Conservation (phyloP, 176 grass and related monocot species). For the Ampelocalamus luodianensis region DNA sequence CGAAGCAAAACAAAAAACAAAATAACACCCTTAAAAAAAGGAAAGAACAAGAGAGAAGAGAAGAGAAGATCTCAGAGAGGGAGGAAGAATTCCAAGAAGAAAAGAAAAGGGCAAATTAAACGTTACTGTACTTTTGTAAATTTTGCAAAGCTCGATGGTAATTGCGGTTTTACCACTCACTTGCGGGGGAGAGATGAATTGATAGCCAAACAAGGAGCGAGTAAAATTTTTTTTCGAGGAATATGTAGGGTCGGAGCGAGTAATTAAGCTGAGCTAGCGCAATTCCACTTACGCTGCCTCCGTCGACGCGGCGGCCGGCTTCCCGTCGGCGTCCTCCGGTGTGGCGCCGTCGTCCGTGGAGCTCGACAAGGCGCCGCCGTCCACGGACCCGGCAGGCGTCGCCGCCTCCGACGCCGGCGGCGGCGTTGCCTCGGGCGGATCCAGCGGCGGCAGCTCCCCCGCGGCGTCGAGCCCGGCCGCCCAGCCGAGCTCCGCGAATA, state of each 20-base stretch:
- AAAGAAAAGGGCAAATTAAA: neutral
- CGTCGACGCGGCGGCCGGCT: constrained; percentile 25
- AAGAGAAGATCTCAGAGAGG: neutral
- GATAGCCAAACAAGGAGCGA: neutral
- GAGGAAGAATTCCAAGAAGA: neutral
- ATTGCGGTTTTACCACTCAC: neutral
- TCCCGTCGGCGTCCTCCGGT: constrained; percentile 41
- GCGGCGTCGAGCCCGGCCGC: constrained; percentile 33
- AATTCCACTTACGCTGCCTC: constrained; percentile 53
- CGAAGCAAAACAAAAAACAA: neutral
- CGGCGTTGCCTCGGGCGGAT: constrained; percentile 30
- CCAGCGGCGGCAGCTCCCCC: constrained; percentile 40
- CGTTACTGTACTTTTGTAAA: neutral
- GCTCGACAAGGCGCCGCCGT: constrained; percentile 51
- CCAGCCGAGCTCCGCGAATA: constrained; percentile 62
- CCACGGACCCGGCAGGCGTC: constrained; percentile 35
- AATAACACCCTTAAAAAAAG: too few relatives aligned
- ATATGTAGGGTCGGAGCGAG: too few relatives aligned
- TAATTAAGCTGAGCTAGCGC: too few relatives aligned
- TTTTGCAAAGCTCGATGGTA: neutral
- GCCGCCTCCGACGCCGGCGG: neutral
- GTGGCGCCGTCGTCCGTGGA: constrained; percentile 52
- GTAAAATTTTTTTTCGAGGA: too few relatives aligned
- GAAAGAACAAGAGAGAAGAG: neutral
- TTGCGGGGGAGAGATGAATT: neutral